Evolutionary conservation across 495 filamentous ascomycete genomes (phyloP).

Genomic region (Diplogelasinospora grovesii): DNA sequence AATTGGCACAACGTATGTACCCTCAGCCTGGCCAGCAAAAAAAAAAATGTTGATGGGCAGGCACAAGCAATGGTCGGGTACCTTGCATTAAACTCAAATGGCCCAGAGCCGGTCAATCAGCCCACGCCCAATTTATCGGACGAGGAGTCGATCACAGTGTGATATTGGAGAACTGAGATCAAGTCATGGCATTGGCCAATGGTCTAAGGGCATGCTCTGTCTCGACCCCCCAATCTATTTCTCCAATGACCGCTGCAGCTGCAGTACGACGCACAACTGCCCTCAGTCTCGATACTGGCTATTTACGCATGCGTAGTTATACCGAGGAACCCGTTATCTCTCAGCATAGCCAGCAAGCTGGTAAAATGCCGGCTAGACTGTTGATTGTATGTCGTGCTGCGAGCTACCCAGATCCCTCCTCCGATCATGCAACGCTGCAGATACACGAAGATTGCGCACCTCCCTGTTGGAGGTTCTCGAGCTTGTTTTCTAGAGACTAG

Average conservation of each 20-base stretch:
- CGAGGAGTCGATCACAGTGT: conserved; percentile 14
- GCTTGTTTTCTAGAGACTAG: not conserved
- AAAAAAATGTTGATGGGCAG: not conserved
- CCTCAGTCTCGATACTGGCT: conserved; percentile 22
- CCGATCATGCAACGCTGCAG: conserved; percentile 27
- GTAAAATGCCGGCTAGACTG: conserved; percentile 32
- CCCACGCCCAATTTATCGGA: not conserved
- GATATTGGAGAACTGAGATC: conserved; percentile 4
- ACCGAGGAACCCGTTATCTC: conserved; percentile 13
- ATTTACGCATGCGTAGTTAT: conserved; percentile 15
- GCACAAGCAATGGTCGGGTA: conserved; percentile 18
- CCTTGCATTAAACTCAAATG: conserved; percentile 19
- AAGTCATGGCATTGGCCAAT: conserved; percentile 18
- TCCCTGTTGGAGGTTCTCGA: not conserved
- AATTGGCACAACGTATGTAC: not conserved
- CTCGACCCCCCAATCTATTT: conserved; percentile 19
- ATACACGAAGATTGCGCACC: conserved; percentile 2
- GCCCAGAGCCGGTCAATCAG: not conserved
- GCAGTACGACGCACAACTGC: conserved; percentile 20
- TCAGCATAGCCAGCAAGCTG: conserved; percentile 28
- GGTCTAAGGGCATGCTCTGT: conserved; percentile 6
- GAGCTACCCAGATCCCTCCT: conserved; percentile 14
- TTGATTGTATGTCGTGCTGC: conserved; percentile 10
- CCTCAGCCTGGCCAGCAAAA: conserved; percentile 2
- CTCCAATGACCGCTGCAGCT: conserved; percentile 10